Evolutionary conservation across 805 yeast genomes (phyloP).

Genomic region (Kodamaea lidongshanica): DNA sequence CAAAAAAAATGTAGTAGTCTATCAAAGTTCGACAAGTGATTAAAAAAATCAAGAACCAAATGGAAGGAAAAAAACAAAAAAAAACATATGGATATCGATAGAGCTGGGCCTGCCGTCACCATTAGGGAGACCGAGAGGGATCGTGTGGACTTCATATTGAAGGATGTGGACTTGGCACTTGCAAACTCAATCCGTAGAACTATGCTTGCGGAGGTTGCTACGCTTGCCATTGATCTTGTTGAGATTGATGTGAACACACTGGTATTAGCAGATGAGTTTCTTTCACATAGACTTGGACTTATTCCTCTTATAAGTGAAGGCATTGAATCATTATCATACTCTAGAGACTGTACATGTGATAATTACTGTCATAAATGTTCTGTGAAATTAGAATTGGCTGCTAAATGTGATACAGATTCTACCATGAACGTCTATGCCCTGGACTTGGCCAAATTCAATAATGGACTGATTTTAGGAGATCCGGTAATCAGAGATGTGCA

Average conservation of each 20-base stretch:
- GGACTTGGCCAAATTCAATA: constrained; percentile 50
- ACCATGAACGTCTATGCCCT: constrained; percentile 87
- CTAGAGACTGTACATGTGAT: constrained; percentile 96
- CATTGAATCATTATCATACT: constrained; percentile 76
- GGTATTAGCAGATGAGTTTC: constrained; percentile 93
- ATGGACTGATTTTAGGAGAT: constrained; percentile 54
- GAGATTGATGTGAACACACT: constrained; percentile 91
- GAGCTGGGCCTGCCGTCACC: constrained; percentile 70
- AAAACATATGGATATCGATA: constrained; percentile 22
- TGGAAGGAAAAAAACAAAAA: background rate
- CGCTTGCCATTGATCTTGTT: constrained; percentile 91
- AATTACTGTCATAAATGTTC: constrained; percentile 95
- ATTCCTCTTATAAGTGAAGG: constrained; percentile 83
- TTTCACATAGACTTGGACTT: constrained; percentile 89
- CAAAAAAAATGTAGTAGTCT: too few species aligned
- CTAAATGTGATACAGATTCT: constrained; percentile 81
- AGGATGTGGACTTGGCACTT: constrained; percentile 80
- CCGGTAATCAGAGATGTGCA: constrained; percentile 80
- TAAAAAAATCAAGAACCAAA: constrained; percentile 1
- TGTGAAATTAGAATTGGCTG: constrained; percentile 78
- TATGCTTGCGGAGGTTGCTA: constrained; percentile 95
- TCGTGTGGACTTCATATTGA: constrained; percentile 82
- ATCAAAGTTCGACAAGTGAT: constrained; percentile 1
- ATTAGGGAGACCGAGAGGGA: constrained; percentile 82
- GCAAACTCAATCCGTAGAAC: constrained; percentile 90